Evolutionary conservation across 352 stramenopile species (phyloP), one percentile per base, ranked within the genome.

Genomic region (Globisporangium rhizosaccharum): DNA sequence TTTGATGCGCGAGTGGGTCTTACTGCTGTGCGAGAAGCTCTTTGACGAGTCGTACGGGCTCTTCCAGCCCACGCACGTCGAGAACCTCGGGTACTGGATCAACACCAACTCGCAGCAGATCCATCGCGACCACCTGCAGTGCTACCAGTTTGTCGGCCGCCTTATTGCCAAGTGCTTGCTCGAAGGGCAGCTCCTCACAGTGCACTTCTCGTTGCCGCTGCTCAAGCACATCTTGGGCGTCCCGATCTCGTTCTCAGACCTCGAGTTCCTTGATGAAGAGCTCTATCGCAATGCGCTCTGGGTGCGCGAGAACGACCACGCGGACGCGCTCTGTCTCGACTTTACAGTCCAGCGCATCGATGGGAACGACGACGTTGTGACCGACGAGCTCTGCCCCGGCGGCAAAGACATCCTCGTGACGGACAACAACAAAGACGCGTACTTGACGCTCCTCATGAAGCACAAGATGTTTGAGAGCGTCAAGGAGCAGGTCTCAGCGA

Each of bases 391-490:
- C 44, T 97, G 96, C 68, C 83, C 82, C 20, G 85, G 82, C 36
- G 97, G 97, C 7, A 76, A 73, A n/a, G 74, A 97, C 58, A 90
- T 98, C 33, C 26, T 75, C 1, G 94, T 99, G 18, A 98, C 95
- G 14, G 88, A 89, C 26, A 83, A 84, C 15, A 99, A 98, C 75
- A 97, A 96, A 57, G 79, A 97, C 48, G 90, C 98, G 67, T 99
- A 98, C 73, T 77, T 99, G 15, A 72, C 95, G 39, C 70, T 96
- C n/a, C 84, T 98, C 51, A 84, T 98, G 28, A 90, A 96, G 58
- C 96, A 96, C 75, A 80, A 97, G 36, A 88, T 99, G 76, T 92
- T 98, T 28, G 87, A 94, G 56, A 90, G 75, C 45, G 87, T 99
- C 44, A 58, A 83, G 20, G 68, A 90, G 46, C 94, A 98, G 65